Conservation (phyloP, 2,329 filamentous ascomycete species). For the Ascochyta rabiei region DNA sequence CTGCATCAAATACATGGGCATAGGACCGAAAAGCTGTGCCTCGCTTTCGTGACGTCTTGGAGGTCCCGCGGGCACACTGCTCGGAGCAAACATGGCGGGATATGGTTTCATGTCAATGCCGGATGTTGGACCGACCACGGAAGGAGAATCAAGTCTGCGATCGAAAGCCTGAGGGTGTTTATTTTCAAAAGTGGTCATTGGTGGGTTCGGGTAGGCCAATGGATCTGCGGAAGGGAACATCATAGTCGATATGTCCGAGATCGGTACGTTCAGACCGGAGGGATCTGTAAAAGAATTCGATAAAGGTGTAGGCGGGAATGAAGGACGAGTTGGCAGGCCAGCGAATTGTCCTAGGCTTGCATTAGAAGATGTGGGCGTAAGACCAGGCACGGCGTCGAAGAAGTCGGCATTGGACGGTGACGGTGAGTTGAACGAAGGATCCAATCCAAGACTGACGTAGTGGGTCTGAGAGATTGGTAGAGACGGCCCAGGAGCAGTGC, state of each 20-base stretch:
- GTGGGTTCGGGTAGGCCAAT: constrained; percentile 79
- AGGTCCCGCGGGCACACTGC: constrained; percentile 23
- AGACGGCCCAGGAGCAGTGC: constrained; percentile 31
- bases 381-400: constrained; percentile 39
- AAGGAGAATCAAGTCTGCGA: constrained; percentile 30
- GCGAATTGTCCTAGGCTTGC: constrained; percentile 37
- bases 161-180: constrained; percentile 41
- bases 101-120: constrained; percentile 39
- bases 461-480: constrained; percentile 39
- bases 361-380: constrained; percentile 44
- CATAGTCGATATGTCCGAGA: constrained; percentile 75
- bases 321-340: constrained; percentile 32
- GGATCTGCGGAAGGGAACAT: constrained; percentile 83
- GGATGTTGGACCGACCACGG: constrained; percentile 25
- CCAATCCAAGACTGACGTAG: constrained; percentile 36
- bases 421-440: constrained; percentile 35
- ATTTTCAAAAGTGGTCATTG: constrained; percentile 65
- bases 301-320: constrained; percentile 39
- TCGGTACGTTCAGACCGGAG: constrained; percentile 49
- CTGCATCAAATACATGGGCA: constrained; percentile 74
- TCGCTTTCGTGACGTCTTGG: constrained; percentile 63
- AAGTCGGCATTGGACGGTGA: constrained; percentile 35
- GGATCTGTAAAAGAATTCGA: constrained; percentile 38
- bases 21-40: constrained; percentile 72
- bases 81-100: constrained; percentile 30